These are phyloP conservation scores for Aspergillus hiratsukae DNA, from an alignment of 2,329 filamentous ascomycete species.

Conservation along the genomic window DNA sequence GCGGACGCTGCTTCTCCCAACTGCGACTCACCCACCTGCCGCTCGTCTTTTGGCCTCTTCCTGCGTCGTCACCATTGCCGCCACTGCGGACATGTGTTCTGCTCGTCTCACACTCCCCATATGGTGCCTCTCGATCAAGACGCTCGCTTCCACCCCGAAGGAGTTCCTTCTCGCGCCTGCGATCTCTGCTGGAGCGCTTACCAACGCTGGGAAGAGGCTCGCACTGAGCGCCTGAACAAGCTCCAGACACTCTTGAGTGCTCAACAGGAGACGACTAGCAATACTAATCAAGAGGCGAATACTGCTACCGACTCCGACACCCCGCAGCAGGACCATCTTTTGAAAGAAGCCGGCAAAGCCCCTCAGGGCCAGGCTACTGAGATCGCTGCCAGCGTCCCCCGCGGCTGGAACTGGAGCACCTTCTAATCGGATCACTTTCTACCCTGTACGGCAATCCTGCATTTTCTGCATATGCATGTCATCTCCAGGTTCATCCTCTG, in stretches of 20 bases:
- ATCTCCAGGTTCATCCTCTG: conserved; percentile 1
- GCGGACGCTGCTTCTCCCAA: conserved; percentile 53
- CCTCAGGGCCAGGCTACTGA: conserved; percentile 32
- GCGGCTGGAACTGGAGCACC: conserved; percentile 60
- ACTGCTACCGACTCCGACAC: conserved; percentile 20
- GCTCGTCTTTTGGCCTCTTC: conserved; percentile 56
- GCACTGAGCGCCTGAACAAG: conserved; percentile 49
- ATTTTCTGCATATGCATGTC: background rate
- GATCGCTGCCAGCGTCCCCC: conserved; percentile 52
- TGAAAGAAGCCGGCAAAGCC: conserved; percentile 16
- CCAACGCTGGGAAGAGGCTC: conserved; percentile 51
- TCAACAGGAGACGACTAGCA: conserved; percentile 21
- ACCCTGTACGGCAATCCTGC: background rate
- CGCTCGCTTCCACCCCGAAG: conserved; percentile 59
- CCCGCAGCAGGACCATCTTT: conserved; percentile 17
- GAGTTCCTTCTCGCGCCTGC: conserved; percentile 53
- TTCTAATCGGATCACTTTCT: conserved; percentile 41
- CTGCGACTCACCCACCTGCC: conserved; percentile 57
- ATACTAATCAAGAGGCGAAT: conserved; percentile 14
- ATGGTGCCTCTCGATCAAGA: conserved; percentile 59
- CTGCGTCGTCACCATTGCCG: conserved; percentile 63
- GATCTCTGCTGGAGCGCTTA: conserved; percentile 58
- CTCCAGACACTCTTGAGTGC: conserved; percentile 37
- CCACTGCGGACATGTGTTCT: conserved; percentile 63
- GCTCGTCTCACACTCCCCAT: conserved; percentile 54